Conservation (phyloP, 345 rosid species). For the Microcos paniculata region DNA sequence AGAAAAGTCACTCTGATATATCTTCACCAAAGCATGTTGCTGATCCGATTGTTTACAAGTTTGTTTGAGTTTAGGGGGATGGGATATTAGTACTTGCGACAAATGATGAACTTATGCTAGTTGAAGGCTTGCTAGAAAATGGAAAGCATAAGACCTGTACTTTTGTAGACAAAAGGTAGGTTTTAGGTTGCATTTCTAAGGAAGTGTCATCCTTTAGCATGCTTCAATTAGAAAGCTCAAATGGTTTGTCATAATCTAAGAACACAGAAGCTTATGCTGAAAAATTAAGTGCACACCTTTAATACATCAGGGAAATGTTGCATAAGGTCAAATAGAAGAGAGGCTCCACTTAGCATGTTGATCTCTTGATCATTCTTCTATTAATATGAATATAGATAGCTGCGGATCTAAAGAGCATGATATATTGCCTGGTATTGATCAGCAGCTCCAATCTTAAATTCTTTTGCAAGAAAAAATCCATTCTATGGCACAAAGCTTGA, state of each 20-base stretch:
- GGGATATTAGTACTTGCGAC: conserved; percentile 92
- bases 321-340: conserved; percentile 43
- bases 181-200: conserved; percentile 36
- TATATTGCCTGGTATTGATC: conserved; percentile 42
- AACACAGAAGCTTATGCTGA: conserved; percentile 41
- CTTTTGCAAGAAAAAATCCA: conserved; percentile 55
- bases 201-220: conserved; percentile 53
- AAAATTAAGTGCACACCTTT: conserved; percentile 42
- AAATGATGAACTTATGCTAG: conserved; percentile 87
- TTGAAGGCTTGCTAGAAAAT: conserved; percentile 65
- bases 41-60: conserved; percentile 82
- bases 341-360: conserved; percentile 38
- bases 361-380: conserved; percentile 43
- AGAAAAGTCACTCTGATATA: conserved; percentile 34
- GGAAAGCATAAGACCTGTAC: conserved; percentile 46
- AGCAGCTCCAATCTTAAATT: conserved; percentile 45
- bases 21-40: conserved; percentile 51
- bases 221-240: conserved; percentile 58
- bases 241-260: conserved; percentile 49
- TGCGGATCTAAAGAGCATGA: conserved; percentile 41
- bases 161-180: conserved; percentile 48
- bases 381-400: conserved; percentile 44
- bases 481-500: conserved; percentile 34
- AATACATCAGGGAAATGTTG: conserved; percentile 42
- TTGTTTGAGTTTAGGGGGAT: conserved; percentile 84